Evolutionary conservation across 164 flowering plant genomes (phyloP).

Genomic region (Paratinospora sagittata): DNA sequence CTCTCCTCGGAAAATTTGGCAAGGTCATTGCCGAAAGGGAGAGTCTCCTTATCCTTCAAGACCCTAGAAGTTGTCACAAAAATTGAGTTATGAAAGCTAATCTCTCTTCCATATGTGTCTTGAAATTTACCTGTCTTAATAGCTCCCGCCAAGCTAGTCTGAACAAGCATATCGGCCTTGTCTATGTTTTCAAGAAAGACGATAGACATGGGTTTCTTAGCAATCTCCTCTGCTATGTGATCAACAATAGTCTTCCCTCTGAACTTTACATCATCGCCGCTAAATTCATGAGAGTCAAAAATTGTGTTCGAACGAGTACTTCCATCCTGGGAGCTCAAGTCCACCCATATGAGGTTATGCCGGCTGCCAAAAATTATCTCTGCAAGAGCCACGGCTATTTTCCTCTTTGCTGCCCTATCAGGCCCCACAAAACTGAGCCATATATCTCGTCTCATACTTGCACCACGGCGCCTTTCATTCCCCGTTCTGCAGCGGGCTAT

Average conservation of each 20-base stretch:
- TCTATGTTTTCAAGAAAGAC: constrained; percentile 83
- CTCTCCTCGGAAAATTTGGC: constrained; percentile 46
- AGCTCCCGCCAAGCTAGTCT: constrained; percentile 56
- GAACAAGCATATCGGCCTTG: constrained; percentile 55
- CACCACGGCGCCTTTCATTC: constrained; percentile 30
- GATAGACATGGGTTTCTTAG: constrained; percentile 56
- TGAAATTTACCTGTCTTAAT: constrained; percentile 62
- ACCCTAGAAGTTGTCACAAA: constrained; percentile 45
- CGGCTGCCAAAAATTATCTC: constrained; percentile 55
- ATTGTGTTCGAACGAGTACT: constrained; percentile 12
- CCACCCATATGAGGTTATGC: constrained; percentile 42
- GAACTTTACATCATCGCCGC: constrained; percentile 30
- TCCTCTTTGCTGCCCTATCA: constrained; percentile 58
- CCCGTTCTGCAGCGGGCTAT: constrained; percentile 37
- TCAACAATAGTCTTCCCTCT: constrained; percentile 79
- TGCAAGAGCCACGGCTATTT: constrained; percentile 62
- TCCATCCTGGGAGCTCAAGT: constrained; percentile 42
- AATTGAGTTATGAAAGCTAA: constrained; percentile 44
- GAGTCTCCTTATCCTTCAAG: constrained; percentile 10
- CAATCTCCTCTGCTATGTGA: constrained; percentile 51
- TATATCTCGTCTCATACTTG: constrained; percentile 43
- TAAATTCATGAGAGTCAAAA: constrained; percentile 24
- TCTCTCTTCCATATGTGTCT: constrained; percentile 73
- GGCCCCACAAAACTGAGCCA: constrained; percentile 81
- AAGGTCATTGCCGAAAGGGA: constrained; percentile 18